Conservation (phyloP, 192 early-diverging fungal species). For the Coemansia sp. region DNA sequence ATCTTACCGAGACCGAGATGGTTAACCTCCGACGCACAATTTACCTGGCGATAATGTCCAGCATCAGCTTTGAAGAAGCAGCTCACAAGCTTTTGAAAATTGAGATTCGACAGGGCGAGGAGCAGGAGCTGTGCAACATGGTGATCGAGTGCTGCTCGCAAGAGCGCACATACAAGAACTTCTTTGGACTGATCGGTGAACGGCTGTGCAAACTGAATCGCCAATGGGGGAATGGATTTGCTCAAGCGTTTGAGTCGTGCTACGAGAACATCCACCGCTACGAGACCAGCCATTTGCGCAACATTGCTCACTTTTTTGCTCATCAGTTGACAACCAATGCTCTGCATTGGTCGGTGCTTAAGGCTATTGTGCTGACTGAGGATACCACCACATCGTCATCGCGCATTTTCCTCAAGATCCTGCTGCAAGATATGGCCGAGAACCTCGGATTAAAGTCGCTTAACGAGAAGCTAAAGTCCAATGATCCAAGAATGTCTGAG, state of each 20-base stretch:
- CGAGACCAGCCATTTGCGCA: conserved; percentile 91
- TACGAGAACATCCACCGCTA: conserved; percentile 92
- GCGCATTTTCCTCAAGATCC: conserved; percentile 94
- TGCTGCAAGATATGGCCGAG: conserved; percentile 87
- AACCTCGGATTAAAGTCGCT: conserved; percentile 80
- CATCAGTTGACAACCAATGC: conserved; percentile 85
- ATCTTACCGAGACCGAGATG: conserved; percentile 85
- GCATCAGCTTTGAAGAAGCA: conserved; percentile 92
- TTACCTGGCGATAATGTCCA: conserved; percentile 94
- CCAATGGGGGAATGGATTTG: conserved; percentile 77
- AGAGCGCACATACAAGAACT: conserved; percentile 91
- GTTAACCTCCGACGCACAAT: conserved; percentile 88
- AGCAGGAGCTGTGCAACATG: conserved; percentile 94
- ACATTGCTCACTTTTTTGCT: conserved; percentile 88
- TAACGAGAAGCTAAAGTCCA: conserved; percentile 61
- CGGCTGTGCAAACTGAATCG: conserved; percentile 84
- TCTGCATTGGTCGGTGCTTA: conserved; percentile 80
- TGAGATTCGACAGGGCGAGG: conserved; percentile 77
- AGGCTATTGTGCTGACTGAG: conserved; percentile 81
- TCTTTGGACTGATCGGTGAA: conserved; percentile 92
- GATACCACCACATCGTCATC: conserved; percentile 94
- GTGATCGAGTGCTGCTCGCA: conserved; percentile 96
- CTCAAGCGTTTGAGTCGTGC: conserved; percentile 72
- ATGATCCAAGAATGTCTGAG: conserved; percentile 66
- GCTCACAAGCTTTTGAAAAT: conserved; percentile 93